Evolutionary conservation across 2,329 filamentous ascomycete species (phyloP), one percentile per base, ranked within the genome.

Genomic region (Clathrospora elynae): DNA sequence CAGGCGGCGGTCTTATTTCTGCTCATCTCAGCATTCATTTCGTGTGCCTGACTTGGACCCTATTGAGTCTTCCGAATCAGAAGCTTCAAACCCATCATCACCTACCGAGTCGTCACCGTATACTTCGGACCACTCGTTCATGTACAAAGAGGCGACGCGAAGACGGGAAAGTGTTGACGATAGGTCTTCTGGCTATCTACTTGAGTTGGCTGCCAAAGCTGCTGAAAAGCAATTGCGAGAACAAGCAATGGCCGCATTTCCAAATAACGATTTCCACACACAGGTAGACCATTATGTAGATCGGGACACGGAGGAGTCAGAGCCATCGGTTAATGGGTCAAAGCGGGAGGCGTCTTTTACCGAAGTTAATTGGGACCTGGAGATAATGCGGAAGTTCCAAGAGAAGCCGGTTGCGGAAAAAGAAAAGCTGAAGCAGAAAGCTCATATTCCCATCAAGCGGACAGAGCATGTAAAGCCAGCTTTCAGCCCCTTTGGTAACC

Each of bases 201-300:
- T 95, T 45, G 84, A 87, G 42, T 75, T 95, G 43, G 88, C 90
- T 29, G 88, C 88, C 35, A 86, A 84, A 61, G 86, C 90, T 61
- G 88, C 87, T 6, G 85, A 93, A 66, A 83, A 85, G 61, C 86
- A 92, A 66, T 76, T 96, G 51, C 83, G 87, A 50, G 88, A 95
- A 57, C 78, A 83, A 61, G 87, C 86, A 33, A 78, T 90, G 64
- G 84, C 85, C 25, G 88, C 86, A 1, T 91, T 90, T 62, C 86
- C 87, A 61, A 87, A 86, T 61, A 80, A 81, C 8, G 78, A 85
- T 26, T 80, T 82, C 49, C 83, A 87, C 58, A 85, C 85, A 51
- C 84, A 82, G 29, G 84, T 88, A 6, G 80, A 85, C 56, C 86
- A 90, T 61, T 90, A 86, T 65, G 82, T 86, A 46, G 78, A 83